Base-by-base conservation (phyloP, 2,329 filamentous ascomycete species). In the Venturia aucupariae region DNA sequence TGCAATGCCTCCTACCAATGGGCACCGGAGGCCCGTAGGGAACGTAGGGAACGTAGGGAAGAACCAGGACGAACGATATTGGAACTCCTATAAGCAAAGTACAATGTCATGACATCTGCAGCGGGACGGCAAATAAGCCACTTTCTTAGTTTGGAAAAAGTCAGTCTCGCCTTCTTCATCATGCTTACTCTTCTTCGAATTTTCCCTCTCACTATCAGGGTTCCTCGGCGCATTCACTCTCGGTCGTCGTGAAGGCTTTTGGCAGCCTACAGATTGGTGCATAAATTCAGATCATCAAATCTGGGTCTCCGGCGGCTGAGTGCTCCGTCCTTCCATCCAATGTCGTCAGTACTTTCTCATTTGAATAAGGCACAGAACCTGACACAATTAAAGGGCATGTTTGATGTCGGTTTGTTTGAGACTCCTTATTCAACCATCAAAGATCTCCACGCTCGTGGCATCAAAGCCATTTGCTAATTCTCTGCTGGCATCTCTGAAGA, bases 241-340 rank as follows among this genome's bases (percentile, higher is more conserved):
- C 35, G 59, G 38, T n/a, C 27, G 24, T 22, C 61, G 42, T 1
- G 41, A 66, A 69, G 68, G 2, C 13, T 48, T 75, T 41, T 87
- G 85, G 85, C 75, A 79, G 65, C 86, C 86, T 2, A 70, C 72
- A 1, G 79, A n/a, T 81, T 30, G 80, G 78, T 30, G 74, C 77
- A 4, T 79, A 79, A 2, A 88, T 84, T 84, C 85, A 89, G 69
- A 88, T 88, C 63, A 76, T 86, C 59, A 80, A 88, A 24, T 72
- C 69, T 62, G 44, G 44, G 22, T n/a, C 22, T 6, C 19, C 44
- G 17, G 72, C 75, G 62, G 73, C 74, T 62, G 71, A 83, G 48
- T 64, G 68, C 27, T 69, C 61, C 17, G 41, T 30, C 4, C 22
- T 30, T 35, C 42, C 61, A 17, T 60, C 61, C n/a, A 30, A 48